Conservation (phyloP, 2,329 filamentous ascomycete species). For the Eutypella sp. region DNA sequence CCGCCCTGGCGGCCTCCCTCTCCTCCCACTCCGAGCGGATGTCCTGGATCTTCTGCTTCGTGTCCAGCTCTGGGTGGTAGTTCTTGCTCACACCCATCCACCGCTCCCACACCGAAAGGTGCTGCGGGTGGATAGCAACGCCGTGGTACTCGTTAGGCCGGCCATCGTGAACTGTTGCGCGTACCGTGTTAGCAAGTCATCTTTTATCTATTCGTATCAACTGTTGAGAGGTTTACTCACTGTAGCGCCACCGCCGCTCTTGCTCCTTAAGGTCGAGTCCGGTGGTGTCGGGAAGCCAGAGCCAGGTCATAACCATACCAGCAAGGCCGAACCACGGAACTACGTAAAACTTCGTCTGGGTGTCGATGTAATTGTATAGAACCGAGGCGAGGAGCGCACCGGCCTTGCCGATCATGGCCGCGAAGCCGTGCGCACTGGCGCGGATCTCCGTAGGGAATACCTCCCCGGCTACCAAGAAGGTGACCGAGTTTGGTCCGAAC, state of each 20-base stretch:
- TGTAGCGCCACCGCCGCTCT: conserved; percentile 87
- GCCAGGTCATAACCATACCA: conserved; percentile 74
- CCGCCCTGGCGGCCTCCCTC: conserved; percentile 40
- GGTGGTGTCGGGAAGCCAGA: conserved; percentile 95
- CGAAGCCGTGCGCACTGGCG: conserved; percentile 89
- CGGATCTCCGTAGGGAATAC: conserved; percentile 94
- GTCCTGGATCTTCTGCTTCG: conserved; percentile 78
- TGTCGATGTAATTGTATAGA: conserved; percentile 91
- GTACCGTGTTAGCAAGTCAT: not conserved
- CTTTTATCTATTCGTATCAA: not conserved
- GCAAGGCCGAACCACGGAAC: conserved; percentile 89
- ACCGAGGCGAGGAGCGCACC: conserved; percentile 84
- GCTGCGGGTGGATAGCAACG: conserved; percentile 83
- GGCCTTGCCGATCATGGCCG: conserved; percentile 84
- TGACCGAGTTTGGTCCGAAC: conserved; percentile 93
- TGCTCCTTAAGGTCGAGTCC: conserved; percentile 96
- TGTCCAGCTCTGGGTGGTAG: conserved; percentile 81
- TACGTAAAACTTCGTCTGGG: conserved; percentile 79
- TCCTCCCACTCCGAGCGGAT: conserved; percentile 63
- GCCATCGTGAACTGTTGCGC: conserved; percentile 56
- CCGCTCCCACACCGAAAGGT: conserved; percentile 85
- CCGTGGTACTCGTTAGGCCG: conserved; percentile 83
- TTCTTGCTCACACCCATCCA: conserved; percentile 70
- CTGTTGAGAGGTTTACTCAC: not conserved
- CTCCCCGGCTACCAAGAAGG: conserved; percentile 92